Percentiles rank a stretch among this genome's conserved stretches.
Conservation (phyloP, 1,284 basidiomycete genomes). For the Rhodotorula sp. region DNA sequence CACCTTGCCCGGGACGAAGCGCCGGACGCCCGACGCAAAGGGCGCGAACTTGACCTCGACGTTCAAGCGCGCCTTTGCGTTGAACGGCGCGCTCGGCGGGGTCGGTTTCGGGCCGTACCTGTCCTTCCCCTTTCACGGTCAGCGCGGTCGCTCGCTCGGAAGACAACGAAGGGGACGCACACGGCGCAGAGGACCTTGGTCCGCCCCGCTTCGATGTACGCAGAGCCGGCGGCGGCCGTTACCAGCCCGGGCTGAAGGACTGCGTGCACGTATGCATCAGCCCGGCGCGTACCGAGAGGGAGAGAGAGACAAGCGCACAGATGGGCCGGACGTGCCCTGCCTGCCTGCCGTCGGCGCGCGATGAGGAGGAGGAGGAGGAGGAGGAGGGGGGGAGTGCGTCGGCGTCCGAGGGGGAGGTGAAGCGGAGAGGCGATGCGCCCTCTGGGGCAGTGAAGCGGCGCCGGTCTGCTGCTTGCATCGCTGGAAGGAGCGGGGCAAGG, state of each 20-base stretch:
- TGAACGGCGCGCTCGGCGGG: slow-evolving; percentile 61
- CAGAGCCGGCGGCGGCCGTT: slow-evolving; percentile 89
- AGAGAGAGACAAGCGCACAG: slow-evolving; percentile 62
- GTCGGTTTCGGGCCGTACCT: slow-evolving; percentile 81
- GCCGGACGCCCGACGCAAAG: slow-evolving; percentile 69
- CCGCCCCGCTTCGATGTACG: slow-evolving; percentile 85
- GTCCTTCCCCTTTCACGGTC: not conserved
- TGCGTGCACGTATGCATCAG: slow-evolving; percentile 50
- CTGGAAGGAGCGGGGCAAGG: too few relatives aligned
- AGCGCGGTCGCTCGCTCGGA: not conserved
- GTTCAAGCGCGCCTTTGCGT: slow-evolving; percentile 81
- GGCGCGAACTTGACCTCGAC: slow-evolving; percentile 97
- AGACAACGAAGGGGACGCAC: slow-evolving; percentile 55
- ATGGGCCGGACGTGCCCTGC: slow-evolving; percentile 74
- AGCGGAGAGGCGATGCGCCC: slow-evolving; percentile 54
- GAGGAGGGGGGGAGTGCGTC: slow-evolving; percentile 36
- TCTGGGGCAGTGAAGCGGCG: slow-evolving; percentile 86
- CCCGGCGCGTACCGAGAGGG: not conserved
- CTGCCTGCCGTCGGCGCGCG: slow-evolving; percentile 59
- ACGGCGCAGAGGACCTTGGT: slow-evolving; percentile 95
- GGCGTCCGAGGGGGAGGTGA: slow-evolving; percentile 28
- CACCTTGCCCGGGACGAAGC: slow-evolving; percentile 83
- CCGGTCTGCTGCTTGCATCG: slow-evolving; percentile 61
- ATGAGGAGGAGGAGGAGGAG: slow-evolving; percentile 35
- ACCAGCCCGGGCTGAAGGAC: slow-evolving; percentile 87